phyloP scores from a whole-genome alignment of 257 asterid genomes.

The Striga asiatica region DNA sequence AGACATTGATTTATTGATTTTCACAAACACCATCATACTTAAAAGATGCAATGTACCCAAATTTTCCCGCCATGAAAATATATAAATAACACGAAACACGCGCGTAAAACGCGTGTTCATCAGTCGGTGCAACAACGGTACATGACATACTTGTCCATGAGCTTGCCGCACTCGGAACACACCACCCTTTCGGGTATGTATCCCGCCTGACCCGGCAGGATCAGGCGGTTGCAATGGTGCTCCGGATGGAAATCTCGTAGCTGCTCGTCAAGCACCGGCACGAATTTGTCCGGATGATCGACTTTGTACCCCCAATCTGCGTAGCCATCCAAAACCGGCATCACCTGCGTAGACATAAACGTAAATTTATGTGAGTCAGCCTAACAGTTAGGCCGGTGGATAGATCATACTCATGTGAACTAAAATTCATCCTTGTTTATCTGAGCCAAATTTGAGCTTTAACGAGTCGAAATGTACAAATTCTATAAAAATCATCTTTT shows the following conservation, averaged over 20 bases:
- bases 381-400: no score
- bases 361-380: no score
- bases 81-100: neutral
- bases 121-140: conserved; percentile 83
- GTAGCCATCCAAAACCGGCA: conserved; percentile 29
- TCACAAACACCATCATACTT: neutral
- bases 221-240: conserved; percentile 72
- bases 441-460: no score
- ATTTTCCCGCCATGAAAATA: neutral
- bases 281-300: conserved; percentile 39
- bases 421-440: no score
- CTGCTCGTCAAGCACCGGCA: conserved; percentile 34
- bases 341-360: no score
- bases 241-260: conserved; percentile 34
- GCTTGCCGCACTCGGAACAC: conserved; percentile 67
- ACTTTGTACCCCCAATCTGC: conserved; percentile 36
- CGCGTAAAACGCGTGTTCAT: neutral
- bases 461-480: no score
- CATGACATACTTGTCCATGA: conserved; percentile 75
- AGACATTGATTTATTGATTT: neutral
- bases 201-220: conserved; percentile 51
- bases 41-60: neutral
- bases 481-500: neutral
- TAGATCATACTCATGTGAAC: no score
- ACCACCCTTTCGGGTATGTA: conserved; percentile 54